Evolutionary conservation across 148 eudicot genomes (phyloP).

Genomic region (Silene latifolia): DNA sequence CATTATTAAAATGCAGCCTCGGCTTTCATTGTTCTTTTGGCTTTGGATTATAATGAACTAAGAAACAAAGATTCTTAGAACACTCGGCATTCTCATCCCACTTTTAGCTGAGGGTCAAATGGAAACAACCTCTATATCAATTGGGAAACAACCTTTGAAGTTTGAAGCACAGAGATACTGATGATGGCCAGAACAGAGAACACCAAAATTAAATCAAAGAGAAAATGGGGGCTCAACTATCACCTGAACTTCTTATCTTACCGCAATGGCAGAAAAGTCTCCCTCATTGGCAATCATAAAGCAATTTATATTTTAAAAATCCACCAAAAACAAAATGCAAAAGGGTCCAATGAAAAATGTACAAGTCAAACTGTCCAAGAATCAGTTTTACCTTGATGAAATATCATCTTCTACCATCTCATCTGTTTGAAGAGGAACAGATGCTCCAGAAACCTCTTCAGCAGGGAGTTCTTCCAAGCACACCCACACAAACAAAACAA

Average conservation of each 20-base stretch:
- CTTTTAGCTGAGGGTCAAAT: neutral
- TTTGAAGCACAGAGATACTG: neutral
- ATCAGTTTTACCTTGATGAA: constrained; percentile 66
- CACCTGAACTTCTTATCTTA: neutral
- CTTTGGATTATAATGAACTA: neutral
- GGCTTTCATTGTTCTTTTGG: neutral
- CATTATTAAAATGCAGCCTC: neutral
- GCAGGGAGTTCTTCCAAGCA: constrained; percentile 44
- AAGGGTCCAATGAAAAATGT: neutral
- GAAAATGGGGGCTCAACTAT: neutral
- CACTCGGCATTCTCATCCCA: neutral
- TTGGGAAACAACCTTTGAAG: neutral
- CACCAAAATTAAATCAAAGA: neutral
- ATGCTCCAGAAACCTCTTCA: constrained; percentile 67
- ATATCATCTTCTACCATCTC: constrained; percentile 72
- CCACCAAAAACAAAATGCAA: neutral
- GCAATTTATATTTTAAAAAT: neutral
- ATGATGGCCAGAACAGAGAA: neutral
- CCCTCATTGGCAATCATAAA: constrained; percentile 2
- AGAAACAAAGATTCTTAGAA: neutral
- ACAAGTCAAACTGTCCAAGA: neutral
- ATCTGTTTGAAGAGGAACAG: constrained; percentile 51
- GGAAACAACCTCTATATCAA: neutral
- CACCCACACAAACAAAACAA: neutral
- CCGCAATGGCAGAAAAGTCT: neutral